phyloP scores from a whole-genome alignment of 345 rosid genomes.

The Brassica cretica region DNA sequence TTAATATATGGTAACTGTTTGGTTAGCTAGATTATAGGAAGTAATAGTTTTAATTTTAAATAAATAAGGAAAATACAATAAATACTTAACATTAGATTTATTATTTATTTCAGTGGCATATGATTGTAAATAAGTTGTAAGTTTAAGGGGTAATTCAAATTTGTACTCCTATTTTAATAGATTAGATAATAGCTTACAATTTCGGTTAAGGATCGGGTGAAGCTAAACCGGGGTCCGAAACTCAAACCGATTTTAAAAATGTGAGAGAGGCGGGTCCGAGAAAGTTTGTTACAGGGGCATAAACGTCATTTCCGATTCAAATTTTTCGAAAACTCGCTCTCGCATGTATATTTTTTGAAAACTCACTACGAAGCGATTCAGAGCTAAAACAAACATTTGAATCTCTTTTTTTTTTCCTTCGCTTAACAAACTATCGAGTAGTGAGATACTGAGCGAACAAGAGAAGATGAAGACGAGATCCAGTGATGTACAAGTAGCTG shows the following conservation, averaged over 20 bases:
- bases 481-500: constrained; percentile 18
- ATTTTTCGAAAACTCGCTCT: constrained; percentile 18
- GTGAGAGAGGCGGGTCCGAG: constrained; percentile 1
- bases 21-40: too few relatives aligned
- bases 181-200: neutral
- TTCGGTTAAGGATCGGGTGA: neutral
- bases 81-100: too few relatives aligned
- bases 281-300: constrained; percentile 38
- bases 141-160: too few relatives aligned
- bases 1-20: too few relatives aligned
- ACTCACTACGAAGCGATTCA: constrained; percentile 14
- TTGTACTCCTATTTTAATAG: too few relatives aligned
- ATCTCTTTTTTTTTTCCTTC: neutral
- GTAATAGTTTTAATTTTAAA: too few relatives aligned
- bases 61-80: too few relatives aligned
- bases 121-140: too few relatives aligned
- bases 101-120: too few relatives aligned
- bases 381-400: constrained; percentile 25
- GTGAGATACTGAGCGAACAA: constrained; percentile 26
- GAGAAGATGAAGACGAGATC: constrained; percentile 32
- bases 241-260: neutral
- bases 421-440: constrained; percentile 15
- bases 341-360: neutral
- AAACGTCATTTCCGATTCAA: constrained; percentile 5
- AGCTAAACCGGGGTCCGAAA: neutral